Percentiles rank a stretch among this genome's conserved stretches.
Evolutionary conservation across 139 green algal species (phyloP).

Genomic region (Ettlia oleoabundans): DNA sequence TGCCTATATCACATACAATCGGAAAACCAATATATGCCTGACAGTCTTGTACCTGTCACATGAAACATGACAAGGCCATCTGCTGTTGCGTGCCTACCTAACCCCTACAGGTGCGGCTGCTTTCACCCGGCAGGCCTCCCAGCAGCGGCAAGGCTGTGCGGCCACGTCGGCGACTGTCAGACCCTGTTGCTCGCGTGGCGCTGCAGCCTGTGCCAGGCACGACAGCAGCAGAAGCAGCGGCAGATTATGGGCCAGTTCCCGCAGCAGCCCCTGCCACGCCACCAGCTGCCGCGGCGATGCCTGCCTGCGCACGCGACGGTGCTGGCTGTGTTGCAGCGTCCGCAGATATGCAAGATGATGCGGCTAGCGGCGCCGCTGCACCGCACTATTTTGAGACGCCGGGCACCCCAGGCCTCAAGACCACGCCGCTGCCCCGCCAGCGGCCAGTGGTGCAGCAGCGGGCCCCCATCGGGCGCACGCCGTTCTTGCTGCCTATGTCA

Average conservation of each 20-base stretch:
- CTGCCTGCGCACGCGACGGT: background rate
- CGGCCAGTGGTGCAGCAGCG: conserved; percentile 12
- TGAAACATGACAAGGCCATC: no score
- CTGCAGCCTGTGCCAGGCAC: background rate
- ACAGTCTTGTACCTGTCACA: no score
- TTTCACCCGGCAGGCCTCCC: conserved; percentile 5
- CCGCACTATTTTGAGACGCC: conserved; percentile 10
- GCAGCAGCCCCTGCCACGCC: conserved; percentile 1
- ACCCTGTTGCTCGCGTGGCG: background rate
- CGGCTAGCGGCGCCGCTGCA: background rate
- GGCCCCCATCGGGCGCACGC: background rate
- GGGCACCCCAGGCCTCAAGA: conserved; percentile 21
- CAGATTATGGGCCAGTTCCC: background rate
- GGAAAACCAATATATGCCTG: no score
- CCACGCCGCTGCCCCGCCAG: conserved; percentile 23
- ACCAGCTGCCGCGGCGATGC: background rate
- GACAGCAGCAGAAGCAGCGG: background rate
- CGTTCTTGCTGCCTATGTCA: conserved; percentile 12
- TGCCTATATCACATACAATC: no score
- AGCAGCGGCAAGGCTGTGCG: conserved; percentile 10
- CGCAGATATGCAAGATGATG: background rate
- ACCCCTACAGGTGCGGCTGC: no score
- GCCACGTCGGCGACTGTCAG: conserved; percentile 12
- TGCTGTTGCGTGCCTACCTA: no score
- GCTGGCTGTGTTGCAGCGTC: background rate